Evolutionary conservation across 805 yeast species (phyloP).

Genomic region (Spencermartinsiella europaea): DNA sequence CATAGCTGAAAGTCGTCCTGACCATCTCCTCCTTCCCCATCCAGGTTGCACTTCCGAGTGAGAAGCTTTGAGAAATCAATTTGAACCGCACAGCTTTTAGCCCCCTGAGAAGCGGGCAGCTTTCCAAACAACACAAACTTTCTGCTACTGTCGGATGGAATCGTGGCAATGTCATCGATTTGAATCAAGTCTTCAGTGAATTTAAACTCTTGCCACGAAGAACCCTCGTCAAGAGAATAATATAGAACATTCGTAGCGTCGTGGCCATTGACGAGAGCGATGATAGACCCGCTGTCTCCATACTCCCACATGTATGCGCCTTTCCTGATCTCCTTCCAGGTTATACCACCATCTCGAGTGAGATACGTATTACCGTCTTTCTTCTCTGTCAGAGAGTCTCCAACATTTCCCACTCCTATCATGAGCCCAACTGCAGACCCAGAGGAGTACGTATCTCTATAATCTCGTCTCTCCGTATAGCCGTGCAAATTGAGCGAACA

Average conservation of each 20-base stretch:
- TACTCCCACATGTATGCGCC: slow-evolving; percentile 89
- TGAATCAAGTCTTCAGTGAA: slow-evolving; percentile 54
- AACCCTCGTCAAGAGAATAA: slow-evolving; percentile 78
- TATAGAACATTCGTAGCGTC: slow-evolving; percentile 53
- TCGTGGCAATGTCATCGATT: slow-evolving; percentile 71
- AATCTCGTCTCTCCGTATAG: slow-evolving; percentile 78
- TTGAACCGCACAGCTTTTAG: slow-evolving; percentile 43
- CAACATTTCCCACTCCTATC: slow-evolving; percentile 93
- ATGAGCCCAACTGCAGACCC: slow-evolving; percentile 84
- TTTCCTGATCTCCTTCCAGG: slow-evolving; percentile 75
- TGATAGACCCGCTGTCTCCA: slow-evolving; percentile 89
- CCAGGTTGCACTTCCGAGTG: slow-evolving; percentile 51
- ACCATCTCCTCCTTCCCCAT: slow-evolving; percentile 37
- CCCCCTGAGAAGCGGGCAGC: slow-evolving; percentile 42
- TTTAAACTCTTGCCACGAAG: slow-evolving; percentile 61
- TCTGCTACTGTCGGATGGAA: slow-evolving; percentile 85
- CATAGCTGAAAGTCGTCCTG: slow-evolving; percentile 59
- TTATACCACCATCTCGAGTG: slow-evolving; percentile 83
- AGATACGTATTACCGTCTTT: slow-evolving; percentile 63
- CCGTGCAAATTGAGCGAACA: slow-evolving; percentile 88
- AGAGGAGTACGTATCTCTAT: slow-evolving; percentile 81
- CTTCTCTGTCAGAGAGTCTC: slow-evolving; percentile 46
- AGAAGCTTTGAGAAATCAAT: slow-evolving; percentile 54
- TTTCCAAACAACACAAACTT: slow-evolving; percentile 63
- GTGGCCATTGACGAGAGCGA: slow-evolving; percentile 61